These are phyloP conservation scores for Russula virescens DNA, from an alignment of 768 basidiomycete genomes.

Conservation along the genomic window DNA sequence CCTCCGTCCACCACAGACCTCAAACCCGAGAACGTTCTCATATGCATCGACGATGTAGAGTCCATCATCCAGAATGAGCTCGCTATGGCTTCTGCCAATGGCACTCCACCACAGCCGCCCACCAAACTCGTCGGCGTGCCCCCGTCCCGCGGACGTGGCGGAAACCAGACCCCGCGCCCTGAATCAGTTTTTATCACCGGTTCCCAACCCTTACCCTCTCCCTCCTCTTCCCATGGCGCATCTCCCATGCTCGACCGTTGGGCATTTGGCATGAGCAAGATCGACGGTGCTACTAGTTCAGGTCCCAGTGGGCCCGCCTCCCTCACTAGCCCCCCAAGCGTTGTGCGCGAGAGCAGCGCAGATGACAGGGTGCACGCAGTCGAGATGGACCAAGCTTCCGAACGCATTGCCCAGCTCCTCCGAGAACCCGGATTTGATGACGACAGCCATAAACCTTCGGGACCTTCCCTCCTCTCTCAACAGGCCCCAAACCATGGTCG, in stretches of 20 bases:
- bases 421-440: slow-evolving; percentile 38
- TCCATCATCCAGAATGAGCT: slow-evolving; percentile 83
- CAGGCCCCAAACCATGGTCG: slow-evolving; percentile 42
- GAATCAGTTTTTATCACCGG: slow-evolving; percentile 85
- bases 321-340: slow-evolving; percentile 27
- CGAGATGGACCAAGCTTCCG: slow-evolving; percentile 42
- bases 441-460: slow-evolving; percentile 38
- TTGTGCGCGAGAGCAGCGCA: slow-evolving; percentile 10
- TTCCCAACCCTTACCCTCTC: slow-evolving; percentile 88
- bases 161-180: slow-evolving; percentile 89
- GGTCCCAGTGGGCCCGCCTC: slow-evolving; percentile 35
- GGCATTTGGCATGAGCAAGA: slow-evolving; percentile 90
- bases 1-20: slow-evolving; percentile 50
- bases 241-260: slow-evolving; percentile 76
- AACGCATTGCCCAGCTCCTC: slow-evolving; percentile 46
- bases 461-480: slow-evolving; percentile 71
- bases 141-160: slow-evolving; percentile 86
- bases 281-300: slow-evolving; percentile 44
- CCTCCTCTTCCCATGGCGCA: slow-evolving; percentile 60
- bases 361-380: slow-evolving; percentile 27
- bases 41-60: slow-evolving; percentile 96
- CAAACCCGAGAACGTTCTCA: slow-evolving; percentile 97
- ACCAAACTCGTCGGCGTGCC: slow-evolving; percentile 89
- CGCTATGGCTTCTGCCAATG: slow-evolving; percentile 45
- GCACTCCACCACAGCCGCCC: slow-evolving; percentile 35